These are phyloP conservation scores for Plasmodium gallinaceum DNA, from an alignment of 169 alveolate species.

Conservation along the genomic window DNA sequence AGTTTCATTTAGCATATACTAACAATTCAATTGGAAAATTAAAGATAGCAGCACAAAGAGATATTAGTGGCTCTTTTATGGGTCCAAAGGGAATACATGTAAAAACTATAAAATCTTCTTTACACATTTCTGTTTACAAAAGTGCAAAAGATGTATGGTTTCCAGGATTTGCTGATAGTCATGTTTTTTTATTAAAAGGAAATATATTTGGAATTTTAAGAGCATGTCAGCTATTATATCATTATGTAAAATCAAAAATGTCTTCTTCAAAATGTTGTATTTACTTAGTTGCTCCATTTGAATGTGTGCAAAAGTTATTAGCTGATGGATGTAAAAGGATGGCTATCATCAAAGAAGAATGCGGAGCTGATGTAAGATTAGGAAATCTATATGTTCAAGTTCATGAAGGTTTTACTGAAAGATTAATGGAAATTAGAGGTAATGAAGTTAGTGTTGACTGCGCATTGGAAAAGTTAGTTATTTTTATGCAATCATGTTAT, in stretches of 20 bases:
- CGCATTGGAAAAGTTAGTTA: conserved; percentile 51
- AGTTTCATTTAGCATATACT: conserved; percentile 63
- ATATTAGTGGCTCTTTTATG: conserved; percentile 67
- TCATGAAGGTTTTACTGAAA: conserved; percentile 62
- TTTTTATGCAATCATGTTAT: conserved; percentile 69
- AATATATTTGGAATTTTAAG: conserved; percentile 71
- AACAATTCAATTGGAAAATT: conserved; percentile 61
- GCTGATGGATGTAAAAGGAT: conserved; percentile 67
- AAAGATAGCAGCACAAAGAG: conserved; percentile 67
- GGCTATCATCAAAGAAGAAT: conserved; percentile 65
- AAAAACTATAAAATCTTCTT: conserved; percentile 59
- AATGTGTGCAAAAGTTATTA: conserved; percentile 52
- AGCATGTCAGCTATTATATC: conserved; percentile 61
- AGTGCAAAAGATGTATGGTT: conserved; percentile 74
- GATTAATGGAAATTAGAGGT: conserved; percentile 71
- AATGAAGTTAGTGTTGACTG: conserved; percentile 66
- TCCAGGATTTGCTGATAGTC: conserved; percentile 74
- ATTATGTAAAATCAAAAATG: conserved; percentile 68
- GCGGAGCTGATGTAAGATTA: conserved; percentile 64
- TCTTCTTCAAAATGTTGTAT: conserved; percentile 62
- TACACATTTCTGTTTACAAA: conserved; percentile 58
- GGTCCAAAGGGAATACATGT: conserved; percentile 68
- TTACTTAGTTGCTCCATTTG: conserved; percentile 66
- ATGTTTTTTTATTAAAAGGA: conserved; percentile 64
- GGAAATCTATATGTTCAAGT: conserved; percentile 64